Percentiles rank a stretch among this genome's conserved stretches.
These are phyloP conservation scores for Aspergillus fructus DNA, from an alignment of 2,329 filamentous ascomycete genomes.

Conservation along the genomic window DNA sequence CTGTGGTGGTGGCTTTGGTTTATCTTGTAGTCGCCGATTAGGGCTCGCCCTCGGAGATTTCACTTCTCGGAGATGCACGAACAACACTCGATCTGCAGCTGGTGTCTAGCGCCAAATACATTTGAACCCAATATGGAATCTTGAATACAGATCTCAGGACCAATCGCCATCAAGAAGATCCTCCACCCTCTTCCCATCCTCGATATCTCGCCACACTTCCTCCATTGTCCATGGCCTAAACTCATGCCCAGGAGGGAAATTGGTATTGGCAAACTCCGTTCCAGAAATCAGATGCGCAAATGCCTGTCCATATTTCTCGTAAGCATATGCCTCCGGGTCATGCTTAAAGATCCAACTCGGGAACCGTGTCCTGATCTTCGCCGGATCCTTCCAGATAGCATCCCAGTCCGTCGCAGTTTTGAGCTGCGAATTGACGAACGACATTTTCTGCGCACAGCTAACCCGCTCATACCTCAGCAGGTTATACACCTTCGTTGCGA, in stretches of 20 bases:
- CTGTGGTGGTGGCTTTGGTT: not conserved
- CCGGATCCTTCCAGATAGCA: conserved; percentile 7
- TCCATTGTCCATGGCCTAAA: conserved; percentile 45
- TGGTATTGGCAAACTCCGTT: conserved; percentile 44
- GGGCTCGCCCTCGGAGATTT: not conserved
- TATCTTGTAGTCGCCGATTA: not conserved
- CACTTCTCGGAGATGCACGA: not conserved
- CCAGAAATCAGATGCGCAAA: conserved; percentile 26
- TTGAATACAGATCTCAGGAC: not conserved
- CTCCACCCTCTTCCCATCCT: conserved; percentile 26
- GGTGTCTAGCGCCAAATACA: no score
- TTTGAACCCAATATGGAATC: no score
- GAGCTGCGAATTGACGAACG: conserved; percentile 42
- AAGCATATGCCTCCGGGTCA: conserved; percentile 15
- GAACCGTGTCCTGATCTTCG: conserved; percentile 1
- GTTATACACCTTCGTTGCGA: conserved; percentile 17
- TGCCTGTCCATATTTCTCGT: conserved; percentile 11
- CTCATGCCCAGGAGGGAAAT: conserved; percentile 45
- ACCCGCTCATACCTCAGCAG: conserved; percentile 44
- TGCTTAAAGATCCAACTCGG: conserved; percentile 12
- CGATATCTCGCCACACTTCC: conserved; percentile 42
- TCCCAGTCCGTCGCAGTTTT: conserved; percentile 11
- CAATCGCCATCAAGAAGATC: conserved; percentile 16
- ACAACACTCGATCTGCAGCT: no score
- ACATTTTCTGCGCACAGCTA: conserved; percentile 50